Conservation (phyloP, 805 yeast species). For the Kuraishia piskuri region DNA sequence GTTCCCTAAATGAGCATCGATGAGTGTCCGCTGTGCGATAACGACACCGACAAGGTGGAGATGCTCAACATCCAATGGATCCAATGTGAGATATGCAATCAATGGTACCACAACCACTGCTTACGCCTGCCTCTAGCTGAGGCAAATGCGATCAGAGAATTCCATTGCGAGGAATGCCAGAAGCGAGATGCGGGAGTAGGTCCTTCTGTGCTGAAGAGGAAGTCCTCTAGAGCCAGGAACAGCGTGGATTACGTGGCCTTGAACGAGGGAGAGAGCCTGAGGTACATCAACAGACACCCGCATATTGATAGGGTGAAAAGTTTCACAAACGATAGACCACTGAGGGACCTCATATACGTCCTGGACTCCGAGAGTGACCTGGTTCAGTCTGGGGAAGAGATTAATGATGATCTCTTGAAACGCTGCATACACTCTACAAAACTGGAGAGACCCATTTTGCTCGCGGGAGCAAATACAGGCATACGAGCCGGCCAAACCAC, state of each 20-base stretch:
- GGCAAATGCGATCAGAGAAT: conserved; percentile 31
- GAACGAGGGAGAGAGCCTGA: conserved; percentile 58
- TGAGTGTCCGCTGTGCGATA: conserved; percentile 14
- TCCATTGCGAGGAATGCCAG: conserved; percentile 47
- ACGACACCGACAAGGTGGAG: conserved; percentile 3
- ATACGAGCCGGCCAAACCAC: not conserved
- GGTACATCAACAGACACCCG: conserved; percentile 48
- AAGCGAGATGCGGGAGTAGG: conserved; percentile 28
- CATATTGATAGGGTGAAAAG: conserved; percentile 29
- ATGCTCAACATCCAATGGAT: conserved; percentile 34
- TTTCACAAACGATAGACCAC: conserved; percentile 19
- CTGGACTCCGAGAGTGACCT: conserved; percentile 15
- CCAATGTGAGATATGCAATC: conserved; percentile 44
- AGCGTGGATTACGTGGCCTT: conserved; percentile 72
- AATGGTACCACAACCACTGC: conserved; percentile 51
- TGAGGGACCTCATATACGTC: conserved; percentile 17
- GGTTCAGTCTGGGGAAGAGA: conserved; percentile 4
- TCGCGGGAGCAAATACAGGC: conserved; percentile 13
- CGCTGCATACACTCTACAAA: conserved; percentile 17
- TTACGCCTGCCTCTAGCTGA: conserved; percentile 26
- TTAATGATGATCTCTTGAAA: conserved; percentile 17
- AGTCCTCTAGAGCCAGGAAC: conserved; percentile 42
- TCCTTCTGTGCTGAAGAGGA: conserved; percentile 39
- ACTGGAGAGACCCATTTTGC: conserved; percentile 21
- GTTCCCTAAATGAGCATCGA: conserved; percentile 6